phyloP scores from a whole-genome alignment of 192 early-diverging fungal species.

The Umbelopsis vinacea region DNA sequence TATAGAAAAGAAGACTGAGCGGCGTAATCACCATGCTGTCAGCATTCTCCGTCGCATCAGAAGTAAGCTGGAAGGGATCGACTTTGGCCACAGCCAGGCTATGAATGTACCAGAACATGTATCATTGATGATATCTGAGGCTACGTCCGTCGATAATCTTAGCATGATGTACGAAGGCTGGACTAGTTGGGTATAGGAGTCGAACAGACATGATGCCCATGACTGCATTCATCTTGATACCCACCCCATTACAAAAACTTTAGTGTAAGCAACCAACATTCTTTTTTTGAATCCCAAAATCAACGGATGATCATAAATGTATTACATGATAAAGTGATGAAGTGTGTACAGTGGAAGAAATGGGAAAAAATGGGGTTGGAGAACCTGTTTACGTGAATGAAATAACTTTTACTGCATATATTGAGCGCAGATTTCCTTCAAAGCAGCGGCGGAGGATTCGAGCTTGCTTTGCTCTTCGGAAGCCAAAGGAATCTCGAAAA shows the following conservation, averaged over 20 bases:
- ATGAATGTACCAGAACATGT: conserved; percentile 71
- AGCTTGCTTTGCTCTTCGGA: conserved; percentile 64
- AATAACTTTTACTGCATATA: conserved; percentile 44
- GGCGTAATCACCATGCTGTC: conserved; percentile 64
- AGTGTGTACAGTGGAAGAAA: neutral
- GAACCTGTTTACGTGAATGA: neutral
- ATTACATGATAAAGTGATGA: neutral
- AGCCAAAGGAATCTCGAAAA: conserved; percentile 69
- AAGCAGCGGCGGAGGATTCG: conserved; percentile 51
- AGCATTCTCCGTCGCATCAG: conserved; percentile 64
- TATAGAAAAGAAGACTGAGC: conserved; percentile 32
- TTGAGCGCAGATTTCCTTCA: conserved; percentile 58
- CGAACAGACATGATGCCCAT: neutral
- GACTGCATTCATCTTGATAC: too few relatives aligned
- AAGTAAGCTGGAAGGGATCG: conserved; percentile 69
- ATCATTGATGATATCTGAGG: conserved; percentile 66
- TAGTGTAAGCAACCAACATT: too few relatives aligned
- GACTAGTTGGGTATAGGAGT: conserved; percentile 80
- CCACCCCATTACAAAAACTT: too few relatives aligned
- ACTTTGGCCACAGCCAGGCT: conserved; percentile 52
- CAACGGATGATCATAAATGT: too few relatives aligned
- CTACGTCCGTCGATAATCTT: conserved; percentile 68
- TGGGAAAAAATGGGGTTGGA: neutral
- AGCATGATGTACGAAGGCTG: conserved; percentile 89
- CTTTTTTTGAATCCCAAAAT: too few relatives aligned